phyloP scores from a whole-genome alignment of 208 protist species.

The Leishmania amazonensis region DNA sequence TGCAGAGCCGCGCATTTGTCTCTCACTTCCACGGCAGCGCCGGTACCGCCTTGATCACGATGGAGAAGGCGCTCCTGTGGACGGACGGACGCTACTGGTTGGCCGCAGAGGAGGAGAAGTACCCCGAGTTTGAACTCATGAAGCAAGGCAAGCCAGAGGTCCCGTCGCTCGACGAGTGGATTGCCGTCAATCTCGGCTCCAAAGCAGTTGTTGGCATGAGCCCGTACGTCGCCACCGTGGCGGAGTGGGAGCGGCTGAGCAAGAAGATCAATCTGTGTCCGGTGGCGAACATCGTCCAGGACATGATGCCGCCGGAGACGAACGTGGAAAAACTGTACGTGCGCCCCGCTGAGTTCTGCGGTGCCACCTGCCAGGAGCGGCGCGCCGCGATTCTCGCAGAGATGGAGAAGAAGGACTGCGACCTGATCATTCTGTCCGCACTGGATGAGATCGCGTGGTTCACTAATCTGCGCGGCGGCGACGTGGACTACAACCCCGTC shows the following conservation, averaged over 20 bases:
- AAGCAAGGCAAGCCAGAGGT: slow-evolving; percentile 64
- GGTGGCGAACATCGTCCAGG: slow-evolving; percentile 41
- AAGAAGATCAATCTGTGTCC: slow-evolving; percentile 57
- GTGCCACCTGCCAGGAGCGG: slow-evolving; percentile 59
- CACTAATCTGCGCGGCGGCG: slow-evolving; percentile 88
- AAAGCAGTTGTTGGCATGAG: slow-evolving; percentile 57
- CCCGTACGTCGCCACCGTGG: slow-evolving; percentile 72
- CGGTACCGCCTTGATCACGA: slow-evolving; percentile 86
- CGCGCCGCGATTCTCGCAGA: slow-evolving; percentile 48
- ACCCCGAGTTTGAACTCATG: slow-evolving; percentile 86
- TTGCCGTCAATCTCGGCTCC: slow-evolving; percentile 50
- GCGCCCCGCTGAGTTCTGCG: slow-evolving; percentile 73
- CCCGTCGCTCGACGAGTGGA: slow-evolving; percentile 76
- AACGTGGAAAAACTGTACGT: slow-evolving; percentile 38
- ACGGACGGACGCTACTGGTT: slow-evolving; percentile 98
- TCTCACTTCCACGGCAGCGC: slow-evolving; percentile 96
- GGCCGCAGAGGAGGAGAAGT: slow-evolving; percentile 89
- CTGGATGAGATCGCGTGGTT: slow-evolving; percentile 94
- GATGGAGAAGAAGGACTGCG: slow-evolving; percentile 55
- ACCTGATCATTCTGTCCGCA: slow-evolving; percentile 81
- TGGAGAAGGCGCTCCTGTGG: slow-evolving; percentile 92
- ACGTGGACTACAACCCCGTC: slow-evolving; percentile 92
- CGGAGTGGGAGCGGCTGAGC: slow-evolving; percentile 69
- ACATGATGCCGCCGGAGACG: slow-evolving; percentile 41
- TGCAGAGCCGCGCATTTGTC: slow-evolving; percentile 93